Evolutionary conservation across 352 stramenopile species (phyloP).

Genomic region (Globisporangium middletonii): DNA sequence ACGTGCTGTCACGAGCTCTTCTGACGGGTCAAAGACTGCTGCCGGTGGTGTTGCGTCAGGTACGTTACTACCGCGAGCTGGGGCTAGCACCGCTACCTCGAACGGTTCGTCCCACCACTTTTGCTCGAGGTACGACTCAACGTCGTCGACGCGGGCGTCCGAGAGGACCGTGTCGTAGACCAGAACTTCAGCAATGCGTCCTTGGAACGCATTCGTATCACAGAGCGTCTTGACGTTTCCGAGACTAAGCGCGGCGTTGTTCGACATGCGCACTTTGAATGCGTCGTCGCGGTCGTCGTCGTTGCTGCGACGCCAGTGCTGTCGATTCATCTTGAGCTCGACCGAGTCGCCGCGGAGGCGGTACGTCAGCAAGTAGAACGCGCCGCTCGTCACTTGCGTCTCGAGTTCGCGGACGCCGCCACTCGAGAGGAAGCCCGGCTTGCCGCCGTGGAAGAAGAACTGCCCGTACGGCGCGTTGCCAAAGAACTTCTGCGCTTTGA

Average conservation of each 20-base stretch:
- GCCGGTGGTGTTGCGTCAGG: neutral
- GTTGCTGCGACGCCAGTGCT: conserved; percentile 16
- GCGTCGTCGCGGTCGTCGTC: conserved; percentile 3
- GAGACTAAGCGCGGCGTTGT: conserved; percentile 40
- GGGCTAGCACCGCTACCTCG: neutral
- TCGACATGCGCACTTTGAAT: conserved; percentile 32
- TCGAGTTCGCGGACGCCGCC: conserved; percentile 32
- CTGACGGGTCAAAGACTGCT: too few species aligned
- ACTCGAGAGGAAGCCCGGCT: conserved; percentile 45
- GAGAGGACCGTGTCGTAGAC: conserved; percentile 42
- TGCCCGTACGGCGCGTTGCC: conserved; percentile 62
- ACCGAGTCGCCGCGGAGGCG: conserved; percentile 33
- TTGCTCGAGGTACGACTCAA: conserved; percentile 38
- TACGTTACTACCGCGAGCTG: neutral
- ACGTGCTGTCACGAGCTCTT: too few species aligned
- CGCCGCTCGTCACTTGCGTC: conserved; percentile 12
- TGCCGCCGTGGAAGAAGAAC: conserved; percentile 54
- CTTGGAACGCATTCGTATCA: conserved; percentile 57
- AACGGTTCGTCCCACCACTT: conserved; percentile 45
- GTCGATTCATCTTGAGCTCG: conserved; percentile 39
- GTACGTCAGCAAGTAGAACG: conserved; percentile 38
- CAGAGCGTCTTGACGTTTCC: conserved; percentile 48
- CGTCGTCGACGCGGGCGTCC: conserved; percentile 16
- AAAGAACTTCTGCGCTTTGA: conserved; percentile 58
- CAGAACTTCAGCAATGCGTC: conserved; percentile 45